Base-by-base conservation (phyloP, 1,284 basidiomycete genomes). In the Coriolopsis trogii region DNA sequence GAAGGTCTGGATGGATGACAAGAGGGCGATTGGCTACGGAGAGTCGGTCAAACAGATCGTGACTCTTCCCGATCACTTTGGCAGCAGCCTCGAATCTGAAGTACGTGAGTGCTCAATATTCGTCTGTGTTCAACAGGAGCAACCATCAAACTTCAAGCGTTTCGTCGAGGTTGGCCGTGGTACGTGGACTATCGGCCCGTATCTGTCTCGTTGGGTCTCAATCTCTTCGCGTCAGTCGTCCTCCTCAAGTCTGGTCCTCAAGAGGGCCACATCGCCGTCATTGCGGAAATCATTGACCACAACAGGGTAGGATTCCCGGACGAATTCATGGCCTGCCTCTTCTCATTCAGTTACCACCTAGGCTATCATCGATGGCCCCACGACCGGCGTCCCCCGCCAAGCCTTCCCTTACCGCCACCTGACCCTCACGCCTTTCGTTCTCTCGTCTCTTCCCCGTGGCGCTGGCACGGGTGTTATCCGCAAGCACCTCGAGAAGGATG, bases 271-370 rank as follows among this genome's bases (percentile, higher is more conserved):
- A 91, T 98, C 69, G 97, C 97, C 60, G 91, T 95, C 64, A 95
- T 99, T 70, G 87, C 87, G 56, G 95, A 98, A 77, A 95, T 99
- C 75, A 94, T 99, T 63, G 97, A 99, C 85, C 96, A 98, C 84
- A 97, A 95, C 83, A 87, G 95, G 73, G 95, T 97, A n/a, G n/a
- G n/a, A n/a, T n/a, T n/a, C n/a, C n/a, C n/a, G n/a, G n/a, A n/a
- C n/a, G n/a, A n/a, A n/a, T n/a, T n/a, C n/a, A n/a, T 34, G 31
- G 36, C 30, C 26, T 43, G 10, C 29, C 10, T 18, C 46, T 41
- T 30, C 41, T 36, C n/a, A n/a, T n/a, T n/a, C n/a, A n/a, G 33
- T 34, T 34, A 34, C 33, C 4, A 16, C 33, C n/a, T 16, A 97
- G 95, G 96, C 95, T 43, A 85, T 99, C 71, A 88, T 98, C 67